phyloP scores from a whole-genome alignment of 2,329 filamentous ascomycete genomes.

The Trichoderma endophyticum region DNA sequence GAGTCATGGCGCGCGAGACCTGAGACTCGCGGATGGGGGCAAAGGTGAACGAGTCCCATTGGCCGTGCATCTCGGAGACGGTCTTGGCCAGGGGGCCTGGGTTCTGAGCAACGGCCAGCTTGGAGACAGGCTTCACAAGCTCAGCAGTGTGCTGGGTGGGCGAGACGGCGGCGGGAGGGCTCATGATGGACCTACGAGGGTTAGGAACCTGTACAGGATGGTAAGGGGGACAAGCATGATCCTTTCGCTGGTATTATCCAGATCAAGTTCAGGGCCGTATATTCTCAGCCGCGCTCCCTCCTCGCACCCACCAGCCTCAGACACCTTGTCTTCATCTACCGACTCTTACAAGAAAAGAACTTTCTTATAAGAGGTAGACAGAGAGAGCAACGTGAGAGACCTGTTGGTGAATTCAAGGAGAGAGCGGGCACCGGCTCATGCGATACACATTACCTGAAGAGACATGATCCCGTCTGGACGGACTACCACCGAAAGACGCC shows the following conservation, averaged over 20 bases:
- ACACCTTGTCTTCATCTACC: neutral
- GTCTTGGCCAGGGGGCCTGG: constrained; percentile 41
- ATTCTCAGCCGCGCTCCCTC: constrained; percentile 61
- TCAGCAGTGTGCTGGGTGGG: constrained; percentile 49
- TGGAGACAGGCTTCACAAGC: constrained; percentile 44
- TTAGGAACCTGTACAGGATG: constrained; percentile 30
- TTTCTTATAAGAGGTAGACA: neutral
- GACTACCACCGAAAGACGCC: constrained; percentile 35
- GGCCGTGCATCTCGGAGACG: constrained; percentile 64
- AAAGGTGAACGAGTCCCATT: constrained; percentile 82
- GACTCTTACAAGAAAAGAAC: neutral
- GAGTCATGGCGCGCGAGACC: constrained; percentile 89
- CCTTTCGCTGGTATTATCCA: constrained; percentile 99
- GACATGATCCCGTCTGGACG: constrained; percentile 37
- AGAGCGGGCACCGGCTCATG: constrained; percentile 61
- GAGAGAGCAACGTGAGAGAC: neutral
- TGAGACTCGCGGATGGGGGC: constrained; percentile 86
- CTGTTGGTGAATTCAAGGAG: neutral
- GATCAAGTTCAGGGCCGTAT: constrained; percentile 94
- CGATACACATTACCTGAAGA: constrained; percentile 47
- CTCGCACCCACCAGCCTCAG: neutral
- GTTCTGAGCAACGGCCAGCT: constrained; percentile 34
- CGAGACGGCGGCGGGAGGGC: constrained; percentile 70
- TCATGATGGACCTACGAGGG: constrained; percentile 56
- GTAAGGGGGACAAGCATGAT: constrained; percentile 71